Percentiles rank a stretch among this genome's conserved stretches.
Evolutionary conservation across 1,139 yeast species (phyloP).

Genomic region (Kodamaea alishanica): DNA sequence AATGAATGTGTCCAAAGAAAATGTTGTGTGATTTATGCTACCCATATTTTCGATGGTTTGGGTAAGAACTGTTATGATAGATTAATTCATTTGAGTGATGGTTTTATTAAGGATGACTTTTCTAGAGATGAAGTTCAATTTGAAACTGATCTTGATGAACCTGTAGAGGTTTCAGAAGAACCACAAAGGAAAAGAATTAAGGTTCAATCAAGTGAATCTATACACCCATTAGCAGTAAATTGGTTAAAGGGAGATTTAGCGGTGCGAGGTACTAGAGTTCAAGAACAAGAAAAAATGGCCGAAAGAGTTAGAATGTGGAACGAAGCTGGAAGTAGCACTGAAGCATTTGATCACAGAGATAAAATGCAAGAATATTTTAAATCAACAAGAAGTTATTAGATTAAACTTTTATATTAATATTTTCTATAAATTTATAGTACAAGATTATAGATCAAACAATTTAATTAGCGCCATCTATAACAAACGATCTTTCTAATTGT

Average conservation of each 20-base stretch:
- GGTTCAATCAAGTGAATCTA: slow-evolving; percentile 41
- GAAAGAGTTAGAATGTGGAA: slow-evolving; percentile 46
- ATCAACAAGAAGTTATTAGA: slow-evolving; percentile 34
- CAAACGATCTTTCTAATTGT: slow-evolving; percentile 18
- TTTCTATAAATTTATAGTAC: slow-evolving; percentile 4
- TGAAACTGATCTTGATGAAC: slow-evolving; percentile 13
- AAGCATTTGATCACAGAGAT: slow-evolving; percentile 14
- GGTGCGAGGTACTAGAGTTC: slow-evolving; percentile 52
- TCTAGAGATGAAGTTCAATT: slow-evolving; percentile 29
- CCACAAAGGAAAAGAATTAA: slow-evolving; percentile 19
- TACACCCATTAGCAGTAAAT: slow-evolving; percentile 66
- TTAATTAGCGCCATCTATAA: slow-evolving; percentile 1
- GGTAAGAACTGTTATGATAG: slow-evolving; percentile 81
- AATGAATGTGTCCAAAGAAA: slow-evolving; percentile 63
- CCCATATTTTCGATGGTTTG: slow-evolving; percentile 94
- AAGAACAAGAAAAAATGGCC: slow-evolving; percentile 42
- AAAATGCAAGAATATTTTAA: slow-evolving; percentile 47
- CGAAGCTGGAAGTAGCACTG: slow-evolving; percentile 3
- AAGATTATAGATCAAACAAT: background rate
- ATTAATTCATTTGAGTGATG: slow-evolving; percentile 74
- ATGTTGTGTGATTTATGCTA: slow-evolving; percentile 82
- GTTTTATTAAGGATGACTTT: slow-evolving; percentile 38
- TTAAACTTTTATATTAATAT: slow-evolving; percentile 2
- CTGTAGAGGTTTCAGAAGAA: slow-evolving; percentile 16
- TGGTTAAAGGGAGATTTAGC: slow-evolving; percentile 59